Evolutionary conservation across 139 green algal genomes (phyloP), one percentile per base, ranked within the genome.

Genomic region (Asterochloris erici): DNA sequence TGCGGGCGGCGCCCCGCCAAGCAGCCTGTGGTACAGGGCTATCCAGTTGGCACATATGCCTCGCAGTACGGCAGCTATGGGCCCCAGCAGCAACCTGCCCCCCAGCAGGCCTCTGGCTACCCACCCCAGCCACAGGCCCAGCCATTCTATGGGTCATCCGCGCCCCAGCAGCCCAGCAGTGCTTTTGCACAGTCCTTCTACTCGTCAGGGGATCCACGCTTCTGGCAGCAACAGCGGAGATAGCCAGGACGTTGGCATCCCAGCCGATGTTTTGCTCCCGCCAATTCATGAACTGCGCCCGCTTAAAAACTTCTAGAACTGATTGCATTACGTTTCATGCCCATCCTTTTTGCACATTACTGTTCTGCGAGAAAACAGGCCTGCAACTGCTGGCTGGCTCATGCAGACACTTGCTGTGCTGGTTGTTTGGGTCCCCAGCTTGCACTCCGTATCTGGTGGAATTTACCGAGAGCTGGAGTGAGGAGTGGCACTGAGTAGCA

Each of bases 151-250:
- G 38, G 38, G 38, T 54, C 38, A 54, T 54, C 38, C 6, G 38
- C 38, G 38, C 38, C 38, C 38, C 38, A 54, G 38, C 38, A 54
- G 38, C 0, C 76, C 21, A 54, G 47, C 47, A 70, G 60, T 24
- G 47, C 60, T 0, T 80, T 80, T 80, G 76, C 76, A n/a, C 54
- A 69, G 24, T 70, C 60, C 60, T 80, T 80, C 23, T 80, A 80
- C 60, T 60, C 15, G 21, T 70, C 68, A 70, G 76, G 76, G 11
- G 76, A 80, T 54, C 76, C 76, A 10, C 29, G 54, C 24, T 26
- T 24, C 19, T 24, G 21, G 66, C 76, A 80, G 76, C 14, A 21
- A 70, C 23, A 38, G 14, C 76, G 68, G 47, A 60, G 66, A 19
- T 19, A 54, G 19, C 16, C 23, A 68, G 12, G 10, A 68, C 17